Base-by-base conservation (phyloP, 2,329 filamentous ascomycete genomes). In the Phaeosphaeria sp. region DNA sequence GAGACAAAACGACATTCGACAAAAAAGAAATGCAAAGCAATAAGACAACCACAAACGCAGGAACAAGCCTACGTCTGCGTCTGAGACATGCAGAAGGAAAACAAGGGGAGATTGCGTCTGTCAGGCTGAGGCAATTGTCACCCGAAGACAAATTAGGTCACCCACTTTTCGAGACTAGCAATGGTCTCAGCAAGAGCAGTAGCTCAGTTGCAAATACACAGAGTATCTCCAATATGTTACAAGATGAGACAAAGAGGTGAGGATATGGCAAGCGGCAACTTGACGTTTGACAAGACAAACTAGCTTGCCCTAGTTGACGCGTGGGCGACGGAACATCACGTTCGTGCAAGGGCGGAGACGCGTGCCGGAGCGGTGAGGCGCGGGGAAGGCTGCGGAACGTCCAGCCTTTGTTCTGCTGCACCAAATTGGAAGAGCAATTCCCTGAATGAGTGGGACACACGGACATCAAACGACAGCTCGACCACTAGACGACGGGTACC, bases 261-360 rank as follows among this genome's bases (percentile, higher is more conserved):
- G 30, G 6, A 36, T 3, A 13, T 36, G 3, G 30, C 30, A 36
- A 36, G 30, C 30, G 3, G 30, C 30, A 13, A 36, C 6, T 6
- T 36, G 30, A 36, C 30, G 30, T 36, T 36, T 36, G 30, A 36
- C 30, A 36, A 36, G 30, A 13, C 30, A 36, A 7, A 13, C 30
- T 36, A 36, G 11, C 30, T 7, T 36, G 30, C 30, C 30, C 5
- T 36, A 36, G 36, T 52, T 52, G 49, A 59, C 53, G 57, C 57
- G 57, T 53, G 53, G 43, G n/a, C 49, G 52, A 50, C 53, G 49
- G 52, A 53, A 39, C 36, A 45, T 53, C 45, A 53, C 49, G 40
- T 30, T n/a, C 11, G 30, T 20, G 50, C 50, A 45, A 51, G 22
- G 6, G 6, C 6, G 6, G 25, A 30, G 49, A 36, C 25, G 20